Evolutionary conservation across 2,329 filamentous ascomycete genomes (phyloP).

Genomic region (Aspergillus phoenicis): DNA sequence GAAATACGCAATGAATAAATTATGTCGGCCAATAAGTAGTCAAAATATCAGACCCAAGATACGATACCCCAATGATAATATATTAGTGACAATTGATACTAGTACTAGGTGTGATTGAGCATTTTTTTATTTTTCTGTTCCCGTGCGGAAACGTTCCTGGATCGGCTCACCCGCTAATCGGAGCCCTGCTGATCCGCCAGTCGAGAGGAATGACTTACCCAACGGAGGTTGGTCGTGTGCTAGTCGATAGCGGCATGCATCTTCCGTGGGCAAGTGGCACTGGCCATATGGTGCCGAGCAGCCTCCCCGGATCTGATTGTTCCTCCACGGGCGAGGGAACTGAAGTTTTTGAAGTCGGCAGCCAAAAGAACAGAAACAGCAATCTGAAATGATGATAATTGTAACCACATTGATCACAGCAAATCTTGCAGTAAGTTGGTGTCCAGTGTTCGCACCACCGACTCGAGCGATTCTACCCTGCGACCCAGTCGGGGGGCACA

Average conservation of each 20-base stretch:
- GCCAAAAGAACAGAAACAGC: neutral
- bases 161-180: conserved; percentile 20
- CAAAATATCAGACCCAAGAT: neutral
- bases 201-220: conserved; percentile 17
- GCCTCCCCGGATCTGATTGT: neutral
- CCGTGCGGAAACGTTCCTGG: conserved; percentile 24
- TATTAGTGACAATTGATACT: neutral
- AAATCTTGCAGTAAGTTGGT: neutral
- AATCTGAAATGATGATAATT: neutral
- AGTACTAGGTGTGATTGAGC: neutral
- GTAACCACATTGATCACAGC: neutral
- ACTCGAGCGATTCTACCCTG: conserved; percentile 7
- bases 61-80: neutral
- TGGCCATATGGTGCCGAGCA: neutral
- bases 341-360: neutral
- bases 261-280: neutral
- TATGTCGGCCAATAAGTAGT: too few relatives aligned
- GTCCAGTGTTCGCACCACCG: neutral
- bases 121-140: conserved; percentile 7
- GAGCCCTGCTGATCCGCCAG: conserved; percentile 23
- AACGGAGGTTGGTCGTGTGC: conserved; percentile 12
- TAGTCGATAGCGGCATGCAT: conserved; percentile 7
- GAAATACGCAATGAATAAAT: neutral
- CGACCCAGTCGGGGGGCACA: conserved; percentile 14
- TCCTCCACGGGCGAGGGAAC: neutral